Evolutionary conservation across 2,329 filamentous ascomycete genomes (phyloP).

Genomic region (Monosporascus cannonballus): DNA sequence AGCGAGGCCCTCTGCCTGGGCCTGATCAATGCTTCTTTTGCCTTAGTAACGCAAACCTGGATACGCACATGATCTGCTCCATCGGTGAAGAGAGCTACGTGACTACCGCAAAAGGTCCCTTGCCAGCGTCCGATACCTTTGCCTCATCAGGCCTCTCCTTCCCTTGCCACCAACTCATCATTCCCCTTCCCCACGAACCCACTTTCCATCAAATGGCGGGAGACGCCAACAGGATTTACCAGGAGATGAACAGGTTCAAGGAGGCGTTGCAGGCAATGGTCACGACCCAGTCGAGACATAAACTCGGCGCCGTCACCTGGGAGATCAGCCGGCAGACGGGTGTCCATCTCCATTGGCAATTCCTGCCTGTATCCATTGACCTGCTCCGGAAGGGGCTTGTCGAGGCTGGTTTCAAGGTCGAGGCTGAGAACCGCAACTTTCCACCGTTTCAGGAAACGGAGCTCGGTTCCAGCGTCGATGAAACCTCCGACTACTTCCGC

Average conservation of each 20-base stretch:
- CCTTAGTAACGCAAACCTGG: slow-evolving; percentile 76
- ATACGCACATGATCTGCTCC: slow-evolving; percentile 81
- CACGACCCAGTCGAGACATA: slow-evolving; percentile 41
- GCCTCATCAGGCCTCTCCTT: slow-evolving; percentile 58
- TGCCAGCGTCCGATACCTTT: slow-evolving; percentile 68
- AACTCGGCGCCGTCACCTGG: slow-evolving; percentile 81
- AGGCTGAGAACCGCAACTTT: slow-evolving; percentile 68
- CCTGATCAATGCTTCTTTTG: slow-evolving; percentile 93
- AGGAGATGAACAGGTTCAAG: slow-evolving; percentile 81
- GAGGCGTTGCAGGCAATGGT: slow-evolving; percentile 76
- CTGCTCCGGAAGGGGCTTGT: slow-evolving; percentile 68
- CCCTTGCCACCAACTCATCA: slow-evolving; percentile 84
- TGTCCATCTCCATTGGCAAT: slow-evolving; percentile 92
- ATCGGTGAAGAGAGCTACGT: slow-evolving; percentile 85
- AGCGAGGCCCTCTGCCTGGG: slow-evolving; percentile 53
- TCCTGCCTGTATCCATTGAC: slow-evolving; percentile 67
- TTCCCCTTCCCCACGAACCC: slow-evolving; percentile 76
- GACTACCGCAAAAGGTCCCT: slow-evolving; percentile 85
- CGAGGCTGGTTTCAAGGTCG: slow-evolving; percentile 81
- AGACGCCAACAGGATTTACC: slow-evolving; percentile 55
- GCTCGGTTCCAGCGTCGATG: slow-evolving; percentile 43
- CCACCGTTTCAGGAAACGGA: slow-evolving; percentile 44
- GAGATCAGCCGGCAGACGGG: slow-evolving; percentile 79
- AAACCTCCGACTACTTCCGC: slow-evolving; percentile 66
- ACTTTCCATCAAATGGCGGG: slow-evolving; percentile 64